Percentiles rank a stretch among this genome's conserved stretches.
These are phyloP conservation scores for Amanita inopinata DNA, from an alignment of 768 basidiomycete genomes.

Conservation along the genomic window DNA sequence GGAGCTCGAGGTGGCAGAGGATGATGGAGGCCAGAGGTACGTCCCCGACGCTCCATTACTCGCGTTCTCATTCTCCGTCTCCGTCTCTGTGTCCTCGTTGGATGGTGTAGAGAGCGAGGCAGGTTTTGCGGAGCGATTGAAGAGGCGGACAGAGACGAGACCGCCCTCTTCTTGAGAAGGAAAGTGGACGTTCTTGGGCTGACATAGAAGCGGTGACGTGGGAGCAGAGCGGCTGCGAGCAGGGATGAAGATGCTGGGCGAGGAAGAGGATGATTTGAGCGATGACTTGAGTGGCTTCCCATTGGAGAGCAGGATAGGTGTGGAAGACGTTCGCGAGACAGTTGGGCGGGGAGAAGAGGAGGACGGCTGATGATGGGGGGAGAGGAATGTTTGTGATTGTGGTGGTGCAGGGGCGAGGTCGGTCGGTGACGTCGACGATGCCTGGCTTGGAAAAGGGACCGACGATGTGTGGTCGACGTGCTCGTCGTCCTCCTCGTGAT, in stretches of 20 bases:
- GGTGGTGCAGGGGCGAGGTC: no score
- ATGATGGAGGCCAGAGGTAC: background rate
- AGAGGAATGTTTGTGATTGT: no score
- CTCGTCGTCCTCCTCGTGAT: constrained; percentile 5
- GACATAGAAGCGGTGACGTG: constrained; percentile 32
- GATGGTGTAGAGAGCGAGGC: constrained; percentile 33
- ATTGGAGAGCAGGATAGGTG: constrained; percentile 47
- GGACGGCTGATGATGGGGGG: constrained; percentile 12
- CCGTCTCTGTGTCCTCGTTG: constrained; percentile 39
- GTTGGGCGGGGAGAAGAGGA: constrained; percentile 22
- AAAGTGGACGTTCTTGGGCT: constrained; percentile 84
- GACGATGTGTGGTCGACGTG: constrained; percentile 14
- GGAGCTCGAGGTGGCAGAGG: constrained; percentile 2
- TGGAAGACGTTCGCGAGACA: constrained; percentile 27
- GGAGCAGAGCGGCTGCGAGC: constrained; percentile 47
- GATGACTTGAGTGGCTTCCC: constrained; percentile 85
- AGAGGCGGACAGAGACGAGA: constrained; percentile 53
- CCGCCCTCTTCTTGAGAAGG: constrained; percentile 53
- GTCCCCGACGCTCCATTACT: background rate
- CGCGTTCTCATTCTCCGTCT: constrained; percentile 27
- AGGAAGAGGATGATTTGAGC: constrained; percentile 55
- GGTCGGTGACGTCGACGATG: no score
- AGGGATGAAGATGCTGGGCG: constrained; percentile 35
- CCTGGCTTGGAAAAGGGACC: constrained; percentile 18
- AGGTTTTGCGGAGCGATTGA: constrained; percentile 60